Conservation (phyloP, 768 basidiomycete species). For the Mycena rosella region DNA sequence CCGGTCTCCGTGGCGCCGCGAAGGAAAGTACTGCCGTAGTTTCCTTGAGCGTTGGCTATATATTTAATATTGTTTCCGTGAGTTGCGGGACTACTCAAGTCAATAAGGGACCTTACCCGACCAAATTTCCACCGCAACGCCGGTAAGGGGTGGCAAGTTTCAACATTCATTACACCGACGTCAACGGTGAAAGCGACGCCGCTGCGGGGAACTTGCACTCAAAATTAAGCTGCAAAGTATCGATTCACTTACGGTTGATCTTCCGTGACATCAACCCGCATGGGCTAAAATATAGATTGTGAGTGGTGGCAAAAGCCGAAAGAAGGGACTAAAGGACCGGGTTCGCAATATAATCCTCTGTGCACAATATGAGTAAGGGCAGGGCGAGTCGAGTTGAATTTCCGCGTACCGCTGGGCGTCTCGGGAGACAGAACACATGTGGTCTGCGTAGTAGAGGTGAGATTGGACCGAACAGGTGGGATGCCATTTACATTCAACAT, state of each 20-base stretch:
- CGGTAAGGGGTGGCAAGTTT: constrained; percentile 55
- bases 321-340: constrained; percentile 24
- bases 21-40: constrained; percentile 49
- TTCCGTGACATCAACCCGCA: constrained; percentile 45
- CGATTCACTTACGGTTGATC: constrained; percentile 42
- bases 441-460: constrained; percentile 22
- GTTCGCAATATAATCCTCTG: constrained; percentile 37
- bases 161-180: constrained; percentile 50
- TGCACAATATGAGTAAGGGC: background rate
- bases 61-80: background rate
- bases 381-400: no score
- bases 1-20: constrained; percentile 50
- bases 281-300: constrained; percentile 26
- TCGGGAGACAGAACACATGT: constrained; percentile 43
- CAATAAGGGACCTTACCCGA: no score
- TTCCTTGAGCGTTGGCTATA: constrained; percentile 51
- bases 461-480: background rate
- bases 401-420: constrained; percentile 30
- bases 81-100: no score
- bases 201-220: constrained; percentile 32
- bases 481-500: constrained; percentile 38
- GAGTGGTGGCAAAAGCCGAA: background rate
- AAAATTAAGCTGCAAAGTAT: background rate
- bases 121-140: no score
- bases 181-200: constrained; percentile 54